phyloP scores from a whole-genome alignment of 805 yeast species.

The Phaffomyces opuntiae region DNA sequence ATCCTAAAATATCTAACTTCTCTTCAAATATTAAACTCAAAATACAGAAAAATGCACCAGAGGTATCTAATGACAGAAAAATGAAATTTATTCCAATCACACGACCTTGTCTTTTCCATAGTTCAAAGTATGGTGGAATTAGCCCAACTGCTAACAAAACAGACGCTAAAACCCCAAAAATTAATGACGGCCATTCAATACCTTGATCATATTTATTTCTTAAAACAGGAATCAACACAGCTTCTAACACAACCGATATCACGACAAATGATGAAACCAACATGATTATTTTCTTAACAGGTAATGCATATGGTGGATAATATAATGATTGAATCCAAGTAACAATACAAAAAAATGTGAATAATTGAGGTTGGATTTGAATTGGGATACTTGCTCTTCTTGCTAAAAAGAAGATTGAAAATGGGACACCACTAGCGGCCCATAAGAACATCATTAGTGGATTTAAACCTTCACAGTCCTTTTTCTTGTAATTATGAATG shows the following conservation, averaged over 20 bases:
- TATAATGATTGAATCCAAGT: constrained; percentile 63
- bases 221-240: constrained; percentile 67
- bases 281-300: constrained; percentile 29
- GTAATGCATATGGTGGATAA: constrained; percentile 59
- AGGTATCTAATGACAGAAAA: constrained; percentile 66
- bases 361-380: constrained; percentile 82
- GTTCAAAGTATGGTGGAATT: constrained; percentile 83
- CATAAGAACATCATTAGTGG: constrained; percentile 82
- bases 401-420: constrained; percentile 74
- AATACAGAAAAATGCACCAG: constrained; percentile 79
- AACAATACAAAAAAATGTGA: constrained; percentile 59
- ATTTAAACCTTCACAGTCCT: constrained; percentile 81
- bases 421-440: constrained; percentile 69
- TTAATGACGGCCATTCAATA: constrained; percentile 65
- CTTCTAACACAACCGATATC: constrained; percentile 52
- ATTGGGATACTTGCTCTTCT: constrained; percentile 69
- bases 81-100: constrained; percentile 87
- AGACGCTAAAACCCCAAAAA: constrained; percentile 78
- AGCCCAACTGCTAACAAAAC: constrained; percentile 70
- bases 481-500: constrained; percentile 59
- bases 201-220: constrained; percentile 48
- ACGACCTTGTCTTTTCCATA: constrained; percentile 69
- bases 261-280: constrained; percentile 33
- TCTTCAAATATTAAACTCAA: constrained; percentile 52
- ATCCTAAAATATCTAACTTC: constrained; percentile 75